These are phyloP conservation scores for Aspergillus panamensis DNA, from an alignment of 495 filamentous ascomycete species.

Conservation along the genomic window DNA sequence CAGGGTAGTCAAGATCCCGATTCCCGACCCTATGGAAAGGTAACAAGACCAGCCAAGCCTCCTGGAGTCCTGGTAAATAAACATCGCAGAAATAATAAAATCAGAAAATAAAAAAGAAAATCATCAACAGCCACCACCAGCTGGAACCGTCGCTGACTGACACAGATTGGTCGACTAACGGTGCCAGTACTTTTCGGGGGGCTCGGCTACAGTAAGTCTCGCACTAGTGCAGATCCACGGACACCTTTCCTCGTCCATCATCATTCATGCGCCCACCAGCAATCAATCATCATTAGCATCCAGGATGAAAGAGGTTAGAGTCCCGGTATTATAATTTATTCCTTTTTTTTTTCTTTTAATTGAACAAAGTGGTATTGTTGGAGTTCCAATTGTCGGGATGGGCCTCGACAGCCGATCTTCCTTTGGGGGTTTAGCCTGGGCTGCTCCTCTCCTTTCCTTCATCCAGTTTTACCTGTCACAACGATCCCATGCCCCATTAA, in stretches of 20 bases:
- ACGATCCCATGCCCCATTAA: conserved; percentile 32
- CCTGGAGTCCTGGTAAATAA: not conserved
- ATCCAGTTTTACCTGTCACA: conserved; percentile 28
- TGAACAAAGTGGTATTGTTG: conserved; percentile 7
- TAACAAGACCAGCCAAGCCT: not conserved
- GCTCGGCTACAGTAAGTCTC: conserved; percentile 26
- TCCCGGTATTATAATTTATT: too few relatives aligned
- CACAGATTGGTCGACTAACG: conserved; percentile 16
- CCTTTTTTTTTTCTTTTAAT: too few relatives aligned
- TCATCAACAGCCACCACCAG: not conserved
- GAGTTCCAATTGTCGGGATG: conserved; percentile 6
- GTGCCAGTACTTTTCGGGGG: conserved; percentile 15
- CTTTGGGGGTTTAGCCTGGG: conserved; percentile 11
- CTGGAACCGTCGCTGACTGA: conserved; percentile 17
- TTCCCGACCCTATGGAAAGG: not conserved
- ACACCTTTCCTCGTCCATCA: conserved; percentile 23
- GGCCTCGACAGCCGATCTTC: conserved; percentile 18
- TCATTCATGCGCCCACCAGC: conserved; percentile 20
- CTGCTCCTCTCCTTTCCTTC: too few relatives aligned
- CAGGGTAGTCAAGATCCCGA: not conserved
- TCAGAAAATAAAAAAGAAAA: conserved; percentile 4
- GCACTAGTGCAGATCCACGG: conserved; percentile 31
- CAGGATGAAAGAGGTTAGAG: too few relatives aligned
- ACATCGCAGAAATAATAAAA: not conserved
- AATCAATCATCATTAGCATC: not conserved